Percentiles rank a stretch among this genome's conserved stretches.
phyloP scores from a whole-genome alignment of 345 rosid genomes.

The Physaria fendleri region DNA sequence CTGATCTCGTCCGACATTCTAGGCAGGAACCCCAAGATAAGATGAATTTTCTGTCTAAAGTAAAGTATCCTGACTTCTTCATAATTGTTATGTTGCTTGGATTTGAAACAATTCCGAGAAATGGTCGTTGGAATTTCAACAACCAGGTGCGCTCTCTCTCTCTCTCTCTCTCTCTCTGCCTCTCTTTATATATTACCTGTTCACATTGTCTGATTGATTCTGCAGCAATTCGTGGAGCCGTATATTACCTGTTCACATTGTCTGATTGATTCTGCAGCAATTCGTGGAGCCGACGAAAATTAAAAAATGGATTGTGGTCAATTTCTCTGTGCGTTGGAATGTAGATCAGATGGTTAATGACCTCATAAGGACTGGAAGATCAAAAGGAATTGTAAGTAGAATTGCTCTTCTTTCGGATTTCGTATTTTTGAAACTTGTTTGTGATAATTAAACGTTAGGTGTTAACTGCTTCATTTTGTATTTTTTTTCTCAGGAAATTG shows the following conservation, averaged over 20 bases:
- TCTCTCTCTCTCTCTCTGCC: neutral
- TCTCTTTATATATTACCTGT: neutral
- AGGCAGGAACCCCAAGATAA: conserved; percentile 88
- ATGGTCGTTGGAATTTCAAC: conserved; percentile 93
- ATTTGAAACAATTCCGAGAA: conserved; percentile 57
- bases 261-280: conserved; percentile 40
- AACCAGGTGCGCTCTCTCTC: conserved; percentile 90
- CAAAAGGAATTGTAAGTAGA: conserved; percentile 79
- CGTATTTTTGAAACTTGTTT: no score
- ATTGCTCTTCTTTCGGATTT: no score
- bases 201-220: conserved; percentile 2
- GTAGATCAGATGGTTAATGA: conserved; percentile 40
- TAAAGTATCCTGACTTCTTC: conserved; percentile 26
- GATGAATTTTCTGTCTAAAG: conserved; percentile 59
- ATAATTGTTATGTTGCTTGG: conserved; percentile 33
- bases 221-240: no score
- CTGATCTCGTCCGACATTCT: conserved; percentile 81
- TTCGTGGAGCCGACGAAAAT: conserved; percentile 65
- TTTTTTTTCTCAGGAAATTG: conserved; percentile 37
- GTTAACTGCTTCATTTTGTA: neutral
- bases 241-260: conserved; percentile 5
- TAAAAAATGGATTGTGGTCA: conserved; percentile 70
- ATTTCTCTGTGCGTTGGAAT: conserved; percentile 83
- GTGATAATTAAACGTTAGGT: neutral
- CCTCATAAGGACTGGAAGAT: conserved; percentile 53